Evolutionary conservation across 2,329 filamentous ascomycete genomes (phyloP).

Genomic region (Verticillium longisporum): DNA sequence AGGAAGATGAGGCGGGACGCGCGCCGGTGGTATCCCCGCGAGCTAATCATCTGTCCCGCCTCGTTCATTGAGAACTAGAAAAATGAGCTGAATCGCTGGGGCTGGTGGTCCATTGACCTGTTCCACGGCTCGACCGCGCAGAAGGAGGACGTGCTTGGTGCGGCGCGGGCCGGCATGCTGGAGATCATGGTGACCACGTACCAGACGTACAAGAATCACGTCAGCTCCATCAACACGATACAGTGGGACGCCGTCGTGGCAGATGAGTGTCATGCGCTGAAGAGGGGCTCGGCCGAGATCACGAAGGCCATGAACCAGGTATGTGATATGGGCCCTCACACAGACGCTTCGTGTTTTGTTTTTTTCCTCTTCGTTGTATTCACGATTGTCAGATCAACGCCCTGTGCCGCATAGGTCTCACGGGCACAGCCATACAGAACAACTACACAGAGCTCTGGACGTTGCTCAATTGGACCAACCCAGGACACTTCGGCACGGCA

Average conservation of each 20-base stretch:
- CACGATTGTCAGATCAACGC: conserved; percentile 62
- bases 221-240: conserved; percentile 69
- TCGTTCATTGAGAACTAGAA: conserved; percentile 88
- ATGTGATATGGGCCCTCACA: no score
- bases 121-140: conserved; percentile 60
- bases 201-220: conserved; percentile 75
- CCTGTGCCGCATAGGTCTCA: conserved; percentile 85
- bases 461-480: conserved; percentile 91
- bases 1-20: conserved; percentile 66
- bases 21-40: conserved; percentile 71
- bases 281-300: conserved; percentile 68
- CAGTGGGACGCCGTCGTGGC: conserved; percentile 92
- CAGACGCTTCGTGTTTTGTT: no score
- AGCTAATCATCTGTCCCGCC: conserved; percentile 83
- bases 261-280: conserved; percentile 88
- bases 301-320: conserved; percentile 77
- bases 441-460: conserved; percentile 98
- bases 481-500: conserved; percentile 59
- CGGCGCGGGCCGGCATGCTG: conserved; percentile 67
- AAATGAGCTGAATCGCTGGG: conserved; percentile 81
- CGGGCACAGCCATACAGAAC: conserved; percentile 95
- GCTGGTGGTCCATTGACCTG: conserved; percentile 85
- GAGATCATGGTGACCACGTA: conserved; percentile 97
- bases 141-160: conserved; percentile 63
- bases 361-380: background rate